Base-by-base conservation (phyloP, 192 early-diverging fungal genomes). In the Rhizoclosmatium sp. region DNA sequence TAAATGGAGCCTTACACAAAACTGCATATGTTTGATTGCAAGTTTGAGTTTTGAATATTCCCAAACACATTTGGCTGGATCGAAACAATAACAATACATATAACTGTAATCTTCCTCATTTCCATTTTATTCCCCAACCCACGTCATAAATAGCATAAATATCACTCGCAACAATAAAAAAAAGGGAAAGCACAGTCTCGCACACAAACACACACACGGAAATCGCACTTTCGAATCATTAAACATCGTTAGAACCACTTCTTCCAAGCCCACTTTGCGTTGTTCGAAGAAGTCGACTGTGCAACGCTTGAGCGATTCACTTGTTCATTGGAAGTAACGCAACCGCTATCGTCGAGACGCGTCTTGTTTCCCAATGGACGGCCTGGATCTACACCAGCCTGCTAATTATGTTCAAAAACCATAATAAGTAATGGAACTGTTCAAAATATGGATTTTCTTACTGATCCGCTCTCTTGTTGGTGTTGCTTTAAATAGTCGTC, bases 251-350 rank as follows among this genome's bases (percentile, higher is more conserved):
- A 62, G 39, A 62, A 62, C 78, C 78, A 80, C 70, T 73, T 73
- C 45, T 73, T 80, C 78, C 78, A 80, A 48, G 71, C 78, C 69
- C 78, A 73, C 71, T 66, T 73, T 14, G 10, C 31, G 47, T 70
- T 44, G 0, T 14, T 56, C 3, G 19, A 19, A 49, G 19, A 16
- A 39, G 16, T 7, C 42, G n/a, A 19, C n/a, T 46, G 54, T 2
- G 16, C 45, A 23, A 71, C 69, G 40, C 69, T 71, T 21, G 19
- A 9, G 49, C 69, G 70, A 31, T 56, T 78, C 67, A 87, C 78
- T 12, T 79, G 74, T 41, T 85, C 83, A 72, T 81, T 82, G 49
- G 82, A 85, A 9, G 78, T 83, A 12, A 86, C 81, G 56, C 76
- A 67, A 0, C 82, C 87, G 51, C 81, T 83, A 62, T 88, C 87